Conservation (phyloP, 768 basidiomycete species). For the Leccinum uliginosum region DNA sequence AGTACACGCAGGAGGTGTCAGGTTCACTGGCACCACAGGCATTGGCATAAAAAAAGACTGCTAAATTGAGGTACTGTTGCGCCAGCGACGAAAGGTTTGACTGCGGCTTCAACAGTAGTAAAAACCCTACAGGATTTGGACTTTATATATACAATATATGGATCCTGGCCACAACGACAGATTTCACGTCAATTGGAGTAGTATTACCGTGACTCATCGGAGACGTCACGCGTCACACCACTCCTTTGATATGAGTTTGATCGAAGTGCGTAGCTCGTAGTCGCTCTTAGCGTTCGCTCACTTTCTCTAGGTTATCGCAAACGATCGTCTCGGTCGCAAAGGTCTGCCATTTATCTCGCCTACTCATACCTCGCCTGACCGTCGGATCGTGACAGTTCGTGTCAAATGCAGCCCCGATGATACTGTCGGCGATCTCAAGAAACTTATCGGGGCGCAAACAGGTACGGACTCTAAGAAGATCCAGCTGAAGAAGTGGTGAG, state of each 20-base stretch:
- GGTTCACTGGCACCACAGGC: no score
- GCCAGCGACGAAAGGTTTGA: no score
- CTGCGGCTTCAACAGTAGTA: no score
- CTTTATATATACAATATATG: no score
- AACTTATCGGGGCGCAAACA: constrained; percentile 93
- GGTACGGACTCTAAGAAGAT: constrained; percentile 87
- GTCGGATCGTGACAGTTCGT: constrained; percentile 68
- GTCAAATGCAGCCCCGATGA: constrained; percentile 95
- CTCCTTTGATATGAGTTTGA: constrained; percentile 41
- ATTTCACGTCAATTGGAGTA: no score
- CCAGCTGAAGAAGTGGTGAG: constrained; percentile 93
- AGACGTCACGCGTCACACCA: constrained; percentile 10
- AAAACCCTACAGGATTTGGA: no score
- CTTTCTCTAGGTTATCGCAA: constrained; percentile 75
- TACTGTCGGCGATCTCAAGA: constrained; percentile 96
- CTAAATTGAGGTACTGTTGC: no score
- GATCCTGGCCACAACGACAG: no score
- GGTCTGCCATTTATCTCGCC: constrained; percentile 39
- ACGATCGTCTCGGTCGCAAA: constrained; percentile 93
- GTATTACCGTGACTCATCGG: no score
- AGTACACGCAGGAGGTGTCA: constrained; percentile 72
- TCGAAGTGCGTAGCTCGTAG: constrained; percentile 39
- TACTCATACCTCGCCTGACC: constrained; percentile 3
- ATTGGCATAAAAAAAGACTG: no score
- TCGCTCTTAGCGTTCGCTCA: neutral